These are phyloP conservation scores for Durio zibethinus DNA, from an alignment of 345 rosid genomes.

Conservation along the genomic window DNA sequence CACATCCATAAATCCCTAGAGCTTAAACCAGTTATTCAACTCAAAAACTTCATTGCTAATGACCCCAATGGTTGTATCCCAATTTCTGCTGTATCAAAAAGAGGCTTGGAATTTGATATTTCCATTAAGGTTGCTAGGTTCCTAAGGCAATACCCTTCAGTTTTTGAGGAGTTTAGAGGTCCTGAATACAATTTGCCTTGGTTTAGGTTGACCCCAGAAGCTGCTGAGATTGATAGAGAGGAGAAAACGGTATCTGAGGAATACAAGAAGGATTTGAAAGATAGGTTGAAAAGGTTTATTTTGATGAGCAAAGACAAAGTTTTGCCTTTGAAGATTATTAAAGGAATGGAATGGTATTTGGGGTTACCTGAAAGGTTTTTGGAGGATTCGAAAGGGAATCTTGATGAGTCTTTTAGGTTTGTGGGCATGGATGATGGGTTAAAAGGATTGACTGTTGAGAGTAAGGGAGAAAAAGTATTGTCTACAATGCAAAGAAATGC, in stretches of 20 bases:
- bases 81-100: constrained; percentile 70
- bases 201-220: constrained; percentile 77
- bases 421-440: constrained; percentile 75
- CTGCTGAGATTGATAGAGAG: constrained; percentile 53
- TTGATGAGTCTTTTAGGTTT: constrained; percentile 48
- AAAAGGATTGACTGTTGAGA: constrained; percentile 53
- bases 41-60: constrained; percentile 54
- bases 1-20: constrained; percentile 61
- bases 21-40: constrained; percentile 60
- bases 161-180: constrained; percentile 77
- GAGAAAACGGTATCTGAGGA: constrained; percentile 48
- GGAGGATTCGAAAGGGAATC: constrained; percentile 32
- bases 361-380: constrained; percentile 70
- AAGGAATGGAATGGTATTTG: constrained; percentile 85
- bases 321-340: constrained; percentile 68
- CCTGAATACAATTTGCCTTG: constrained; percentile 76
- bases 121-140: constrained; percentile 67
- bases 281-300: constrained; percentile 58
- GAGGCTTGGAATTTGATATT: constrained; percentile 57
- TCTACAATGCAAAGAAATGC: constrained; percentile 66
- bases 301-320: constrained; percentile 65
- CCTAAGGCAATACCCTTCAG: constrained; percentile 63
- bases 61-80: constrained; percentile 62
- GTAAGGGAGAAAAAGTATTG: constrained; percentile 30
- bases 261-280: constrained; percentile 47